Base-by-base conservation (phyloP, 768 basidiomycete species). In the Paxillus involutus region DNA sequence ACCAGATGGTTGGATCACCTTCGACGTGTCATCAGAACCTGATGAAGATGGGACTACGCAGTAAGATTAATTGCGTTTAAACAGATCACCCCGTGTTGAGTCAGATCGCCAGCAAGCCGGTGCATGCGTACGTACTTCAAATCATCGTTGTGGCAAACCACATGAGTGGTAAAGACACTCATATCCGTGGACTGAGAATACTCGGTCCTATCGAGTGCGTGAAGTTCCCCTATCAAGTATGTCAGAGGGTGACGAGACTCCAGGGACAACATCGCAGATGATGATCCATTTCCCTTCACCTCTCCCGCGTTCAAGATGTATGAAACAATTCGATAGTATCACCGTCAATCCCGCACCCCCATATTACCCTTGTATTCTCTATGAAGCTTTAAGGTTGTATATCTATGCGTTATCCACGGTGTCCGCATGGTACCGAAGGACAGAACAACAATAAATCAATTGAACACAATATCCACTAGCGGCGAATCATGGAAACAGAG, bases 121-220 rank as follows among this genome's bases (percentile, higher is more conserved):
- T 98, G 12, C 84, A 89, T 59, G 91, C 92, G 2, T 94, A 96
- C 64, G 83, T 98, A 10, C 72, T 99, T 3, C 94, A 98, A 68
- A 79, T 98, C 41, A 87, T 95, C 54, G 82, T 99, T 46, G 78
- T 94, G 13, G 85, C 89, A 19, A 99, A 98, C 66, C 94, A 98
- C 66, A 89, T 97, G 87, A 98, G 95, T 62, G 97, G 97, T 6
- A 98, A 98, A 68, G 97, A 99, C 71, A 98, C 97, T 9, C 97
- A 99, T 73, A 91, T 99, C 16, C 84, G 97, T 12, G 95, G 96
- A 4, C 71, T 98, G 39, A 84, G 80, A 35, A 80, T 98, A n/a
- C 82, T 93, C 50, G 96, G 94, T 0, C 90, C 93, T 3, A 70
- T 84, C 7, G 89, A 88, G 95, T 95, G 66, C 55, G 82, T 49